Evolutionary conservation across 306 rosid species (phyloP), one percentile per base, ranked within the genome.

Genomic region (Quercus aquifolioides): DNA sequence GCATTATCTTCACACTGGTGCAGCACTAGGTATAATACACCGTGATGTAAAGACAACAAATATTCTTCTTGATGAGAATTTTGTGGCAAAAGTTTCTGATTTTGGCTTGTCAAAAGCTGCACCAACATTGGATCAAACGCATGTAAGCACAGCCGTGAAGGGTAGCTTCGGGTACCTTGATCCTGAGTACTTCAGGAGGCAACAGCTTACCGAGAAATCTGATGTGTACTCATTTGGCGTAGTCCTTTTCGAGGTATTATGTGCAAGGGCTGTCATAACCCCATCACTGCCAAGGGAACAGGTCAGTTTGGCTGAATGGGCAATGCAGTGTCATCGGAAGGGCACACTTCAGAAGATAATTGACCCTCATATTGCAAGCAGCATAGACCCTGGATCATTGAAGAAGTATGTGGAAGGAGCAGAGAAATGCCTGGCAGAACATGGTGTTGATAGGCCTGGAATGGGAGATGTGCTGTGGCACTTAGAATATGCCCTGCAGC

Each of bases 111-210:
- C 97, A 0, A 94, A 94, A 76, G 83, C 82, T 13, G 90, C 84
- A 1, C 93, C 91, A 5, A 78, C 89, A 0, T 46, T 85, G 74
- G 97, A 91, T 23, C 85, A 88, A 71, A 78, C 94, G 3, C 92
- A 92, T 60, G 94, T 94, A 1, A 94, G 94, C 88, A 94, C 99
- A 20, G 97, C 94, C 0, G 97, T 94, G 84, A 94, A 94, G 83
- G 99, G 97, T 1, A 94, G 99, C 74, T 87, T 94, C 54, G 98
- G 98, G 1, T 94, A 94, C 78, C 91, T 94, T 23, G 98, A 94
- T 74, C 98, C 97, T 3, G 94, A 92, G 68, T 92, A 94, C 78
- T 94, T 86, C 55, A 89, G 88, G 62, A 82, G 89, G 19, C 97
- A 91, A 51, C 90, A 92, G 17, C 82, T 94, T 1, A 94, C 97